Conservation (phyloP, 108 stramenopile genomes). For the Fragilaria crotonensis region DNA sequence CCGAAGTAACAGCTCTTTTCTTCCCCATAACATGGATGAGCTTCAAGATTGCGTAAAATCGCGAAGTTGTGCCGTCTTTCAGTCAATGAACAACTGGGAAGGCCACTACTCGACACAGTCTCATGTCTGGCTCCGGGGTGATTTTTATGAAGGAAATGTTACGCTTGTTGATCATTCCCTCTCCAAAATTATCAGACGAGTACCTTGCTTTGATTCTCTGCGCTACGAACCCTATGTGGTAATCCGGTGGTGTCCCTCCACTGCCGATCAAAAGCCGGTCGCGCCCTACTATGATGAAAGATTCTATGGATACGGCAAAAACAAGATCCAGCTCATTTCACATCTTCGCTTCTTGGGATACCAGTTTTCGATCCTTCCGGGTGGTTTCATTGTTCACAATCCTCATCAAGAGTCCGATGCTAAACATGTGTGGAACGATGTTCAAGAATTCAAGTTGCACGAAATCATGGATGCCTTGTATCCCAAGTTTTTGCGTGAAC, state of each 20-base stretch:
- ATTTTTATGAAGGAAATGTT: slow-evolving; percentile 55
- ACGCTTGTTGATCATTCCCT: neutral
- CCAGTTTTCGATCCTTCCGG: slow-evolving; percentile 55
- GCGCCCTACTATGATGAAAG: slow-evolving; percentile 84
- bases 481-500: slow-evolving; percentile 41
- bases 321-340: slow-evolving; percentile 79
- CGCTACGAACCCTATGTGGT: slow-evolving; percentile 90
- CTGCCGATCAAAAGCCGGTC: slow-evolving; percentile 13
- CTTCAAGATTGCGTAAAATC: slow-evolving; percentile 47
- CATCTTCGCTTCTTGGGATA: slow-evolving; percentile 60
- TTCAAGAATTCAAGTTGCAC: slow-evolving; percentile 48
- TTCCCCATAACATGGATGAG: slow-evolving; percentile 59
- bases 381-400: slow-evolving; percentile 76
- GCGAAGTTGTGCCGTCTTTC: slow-evolving; percentile 63
- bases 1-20: slow-evolving; percentile 39
- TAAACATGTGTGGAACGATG: slow-evolving; percentile 66
- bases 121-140: slow-evolving; percentile 46
- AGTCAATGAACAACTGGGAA: slow-evolving; percentile 69
- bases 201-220: slow-evolving; percentile 68
- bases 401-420: slow-evolving; percentile 72
- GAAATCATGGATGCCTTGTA: slow-evolving; percentile 66
- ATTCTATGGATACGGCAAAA: slow-evolving; percentile 86
- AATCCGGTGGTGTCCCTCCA: slow-evolving; percentile 58
- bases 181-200: slow-evolving; percentile 29
- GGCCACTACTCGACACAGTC: slow-evolving; percentile 74